Evolutionary conservation across 2,329 filamentous ascomycete genomes (phyloP), one percentile per base, ranked within the genome.

Genomic region (Rhexocercosporidium sp.): DNA sequence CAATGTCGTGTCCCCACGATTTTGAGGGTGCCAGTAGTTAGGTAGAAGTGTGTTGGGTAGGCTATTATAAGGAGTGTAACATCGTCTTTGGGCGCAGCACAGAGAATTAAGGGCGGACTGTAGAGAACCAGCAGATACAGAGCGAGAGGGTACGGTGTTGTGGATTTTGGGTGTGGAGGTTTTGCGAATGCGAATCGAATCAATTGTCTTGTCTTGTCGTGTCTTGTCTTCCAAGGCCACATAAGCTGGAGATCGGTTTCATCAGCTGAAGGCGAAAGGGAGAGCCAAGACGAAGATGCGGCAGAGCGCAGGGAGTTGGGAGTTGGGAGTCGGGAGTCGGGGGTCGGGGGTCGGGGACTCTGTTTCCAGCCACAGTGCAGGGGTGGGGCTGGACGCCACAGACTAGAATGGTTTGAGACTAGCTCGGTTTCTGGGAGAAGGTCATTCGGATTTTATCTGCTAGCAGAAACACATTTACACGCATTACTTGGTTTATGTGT

Each of bases 1-100:
- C 66, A 68, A 70, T 60, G 57, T 60, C 59, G 65, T 67, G 64
- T 64, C 62, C 53, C 60, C 53, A 27, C 49, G 27, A 37, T 22
- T 27, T 27, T 60, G 34, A 64, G 51, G 16, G 31, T 46, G 39
- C n/a, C 44, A 39, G 27, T 51, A 31, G 34, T 59, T 51, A 44
- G 34, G 11, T n/a, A 29, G 25, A 46, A 59, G 44, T 14, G 56
- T 44, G 39, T 27, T 39, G 25, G 25, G 18, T 16, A 39, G 27
- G n/a, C 22, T 65, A 65, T 59, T 25, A 31, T 46, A 39, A 54
- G 46, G 31, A 27, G 49, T 14, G 34, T 7, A 34, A 41, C 57
- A 65, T 65, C 29, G 47, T 34, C 53, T 25, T 47, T 41, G 22
- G 53, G 44, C 34, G n/a, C 20, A 20, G 12, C 25, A 59, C 12